Evolutionary conservation across 1,284 basidiomycete genomes (phyloP), one percentile per base, ranked within the genome.

Genomic region (Athelia sp.): DNA sequence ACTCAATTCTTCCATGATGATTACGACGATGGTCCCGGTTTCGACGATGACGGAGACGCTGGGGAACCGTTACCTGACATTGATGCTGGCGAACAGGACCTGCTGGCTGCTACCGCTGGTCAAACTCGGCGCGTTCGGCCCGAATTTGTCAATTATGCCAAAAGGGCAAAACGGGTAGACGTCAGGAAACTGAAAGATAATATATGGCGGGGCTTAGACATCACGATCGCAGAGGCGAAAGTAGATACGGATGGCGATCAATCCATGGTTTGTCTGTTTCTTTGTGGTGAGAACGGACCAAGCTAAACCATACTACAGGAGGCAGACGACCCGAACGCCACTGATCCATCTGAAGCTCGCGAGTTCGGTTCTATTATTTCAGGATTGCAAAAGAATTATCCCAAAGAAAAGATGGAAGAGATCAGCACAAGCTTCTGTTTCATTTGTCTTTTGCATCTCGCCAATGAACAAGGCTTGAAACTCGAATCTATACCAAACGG

Each of bases 381-480:
- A 1, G 85, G 84, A 15, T 75, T 99, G 32, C 84, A 90, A 56
- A 77, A 73, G 46, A 80, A 86, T 8, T 99, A 99, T 67, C 90
- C 96, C 0, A 75, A 76, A 53, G 93, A 98, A 42, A 97, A 95
- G 74, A 90, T 99, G 87, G 85, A 90, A 43, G 97, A 99, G 59
- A 98, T 99, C 66, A 97, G 93, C 65, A 99, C 97, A 9, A 97
- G 93, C 54, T 99, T 98, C 82, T 99, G 96, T 69, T 99, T 99
- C 74, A 99, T 99, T 66, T 99, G 96, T 63, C 71, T 99, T 31
- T 71, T 97, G 29, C 94, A 98, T 71, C 75, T 99, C 36, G 95
- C 94, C 42, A 97, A 98, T 63, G 94, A 98, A 65, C 91, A 93
- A 62, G 95, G 95, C 1, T 74, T 98, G 42, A 87, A 85, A 60